Base-by-base conservation (phyloP, 129 eudicot genomes). In the Flaveria linearis region DNA sequence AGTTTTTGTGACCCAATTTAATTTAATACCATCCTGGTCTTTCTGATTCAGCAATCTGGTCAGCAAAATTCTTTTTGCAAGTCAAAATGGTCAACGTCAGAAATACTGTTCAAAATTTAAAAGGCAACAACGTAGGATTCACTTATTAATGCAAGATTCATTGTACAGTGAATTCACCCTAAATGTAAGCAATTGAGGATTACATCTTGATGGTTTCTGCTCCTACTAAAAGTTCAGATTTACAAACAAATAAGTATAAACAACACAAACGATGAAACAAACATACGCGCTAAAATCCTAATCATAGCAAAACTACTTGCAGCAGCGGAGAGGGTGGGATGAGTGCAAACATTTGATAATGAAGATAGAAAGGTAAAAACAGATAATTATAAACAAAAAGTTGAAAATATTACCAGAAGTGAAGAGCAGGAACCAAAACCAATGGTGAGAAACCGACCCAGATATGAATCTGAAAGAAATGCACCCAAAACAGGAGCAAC, bases 401-500 rank as follows among this genome's bases (percentile, higher is more conserved):
- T 16, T 33, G 10, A 22, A 68, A 13, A 58, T 9, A 0, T 77
- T 86, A 86, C 90, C 90, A 86, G 50, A 26, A 86, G 83, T 52
- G 83, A 83, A 82, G 72, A 56, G 77, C 84, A 30, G 14, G 94
- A 91, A 33, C 97, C 97, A 53, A 88, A 71, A 33, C 87, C 90
- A 75, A 88, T 88, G 72, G 97, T 88, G 78, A 85, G 83, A 62
- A 88, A 91, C 14, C 97, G 85, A 70, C 97, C 97, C 77, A 91
- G 68, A 80, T 80, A 91, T 30, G 94, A 91, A 88, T 91, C 97
- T 10, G 97, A 87, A 43, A 91, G 84, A 79, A 88, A 88, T 76
- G 97, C 97, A 49, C 97, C 97, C 68, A 91, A 33, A 25, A 88
- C 83, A 43, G 97, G 98, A 68, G 81, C 77, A 77, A 93, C 90